A percentile compares a stretch with the other conserved stretches of the same genome.
phyloP scores from a whole-genome alignment of 495 filamentous ascomycete species.

The Bacidia gigantensis region DNA sequence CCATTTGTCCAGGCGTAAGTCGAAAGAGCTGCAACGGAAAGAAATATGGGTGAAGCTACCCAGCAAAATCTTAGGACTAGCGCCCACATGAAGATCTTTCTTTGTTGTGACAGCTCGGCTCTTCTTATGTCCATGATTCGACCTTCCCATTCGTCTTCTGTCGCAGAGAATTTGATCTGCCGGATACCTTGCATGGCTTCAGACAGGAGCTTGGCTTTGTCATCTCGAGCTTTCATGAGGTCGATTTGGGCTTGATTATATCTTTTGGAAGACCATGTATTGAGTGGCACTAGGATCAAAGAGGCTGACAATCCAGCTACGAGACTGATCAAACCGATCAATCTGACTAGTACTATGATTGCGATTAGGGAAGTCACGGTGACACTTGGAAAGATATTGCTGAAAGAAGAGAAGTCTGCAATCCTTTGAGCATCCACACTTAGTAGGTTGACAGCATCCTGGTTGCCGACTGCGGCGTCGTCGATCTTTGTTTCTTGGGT shows the following conservation, averaged over 20 bases:
- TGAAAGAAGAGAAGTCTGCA: slow-evolving; percentile 54
- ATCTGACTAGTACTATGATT: slow-evolving; percentile 46
- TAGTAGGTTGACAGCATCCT: not conserved
- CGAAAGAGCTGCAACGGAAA: slow-evolving; percentile 57
- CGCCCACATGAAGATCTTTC: slow-evolving; percentile 51
- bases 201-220: slow-evolving; percentile 63
- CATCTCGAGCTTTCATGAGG: slow-evolving; percentile 68
- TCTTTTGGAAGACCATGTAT: slow-evolving; percentile 51
- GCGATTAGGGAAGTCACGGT: slow-evolving; percentile 48
- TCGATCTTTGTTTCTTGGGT: slow-evolving; percentile 68
- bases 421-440: slow-evolving; percentile 62
- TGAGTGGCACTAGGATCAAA: slow-evolving; percentile 51
- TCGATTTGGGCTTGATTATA: slow-evolving; percentile 53
- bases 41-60: slow-evolving; percentile 59
- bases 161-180: slow-evolving; percentile 77
- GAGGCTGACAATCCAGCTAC: slow-evolving; percentile 53
- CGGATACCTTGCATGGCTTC: slow-evolving; percentile 74
- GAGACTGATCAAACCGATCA: slow-evolving; percentile 62
- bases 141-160: slow-evolving; percentile 70
- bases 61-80: slow-evolving; percentile 44
- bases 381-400: slow-evolving; percentile 44
- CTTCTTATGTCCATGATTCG: slow-evolving; percentile 53
- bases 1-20: slow-evolving; percentile 52
- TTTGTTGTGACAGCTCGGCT: slow-evolving; percentile 50
- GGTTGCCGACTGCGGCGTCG: slow-evolving; percentile 36